A percentile compares a stretch with the other conserved stretches of the same genome.
These are phyloP conservation scores for Penicilliopsis zonata DNA, from an alignment of 495 filamentous ascomycete species.

Conservation along the genomic window DNA sequence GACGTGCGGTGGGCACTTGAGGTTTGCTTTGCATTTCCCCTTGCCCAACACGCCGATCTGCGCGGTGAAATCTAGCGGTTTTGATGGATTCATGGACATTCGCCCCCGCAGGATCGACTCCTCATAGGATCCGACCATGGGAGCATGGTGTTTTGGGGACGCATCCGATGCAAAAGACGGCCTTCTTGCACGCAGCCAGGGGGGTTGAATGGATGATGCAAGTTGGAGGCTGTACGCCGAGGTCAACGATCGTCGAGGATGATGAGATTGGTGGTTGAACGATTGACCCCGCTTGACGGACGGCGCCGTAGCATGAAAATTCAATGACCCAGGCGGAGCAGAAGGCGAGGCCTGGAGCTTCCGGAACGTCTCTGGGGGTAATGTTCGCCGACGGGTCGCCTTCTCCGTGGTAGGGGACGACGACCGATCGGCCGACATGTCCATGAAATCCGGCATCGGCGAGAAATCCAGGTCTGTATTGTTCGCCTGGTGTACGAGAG, in stretches of 20 bases:
- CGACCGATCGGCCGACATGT: conserved; percentile 16
- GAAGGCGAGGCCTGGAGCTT: conserved; percentile 26
- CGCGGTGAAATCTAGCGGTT: conserved; percentile 84
- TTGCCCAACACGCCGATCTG: conserved; percentile 91
- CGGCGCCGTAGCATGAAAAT: conserved; percentile 10
- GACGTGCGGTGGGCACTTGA: conserved; percentile 84
- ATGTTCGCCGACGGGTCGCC: conserved; percentile 44
- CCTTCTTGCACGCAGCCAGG: conserved; percentile 45
- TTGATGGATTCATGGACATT: conserved; percentile 95
- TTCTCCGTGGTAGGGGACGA: conserved; percentile 34
- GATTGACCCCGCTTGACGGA: conserved; percentile 34
- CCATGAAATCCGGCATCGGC: conserved; percentile 18
- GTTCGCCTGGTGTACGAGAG: conserved; percentile 79
- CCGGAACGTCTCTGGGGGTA: conserved; percentile 44
- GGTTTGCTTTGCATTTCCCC: conserved; percentile 75
- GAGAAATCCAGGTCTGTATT: conserved; percentile 72
- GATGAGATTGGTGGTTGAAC: conserved; percentile 54
- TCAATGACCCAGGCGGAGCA: conserved; percentile 6
- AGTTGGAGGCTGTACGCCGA: conserved; percentile 46
- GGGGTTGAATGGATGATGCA: conserved; percentile 48
- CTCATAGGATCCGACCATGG: conserved; percentile 96
- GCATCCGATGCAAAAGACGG: conserved; percentile 65
- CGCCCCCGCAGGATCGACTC: conserved; percentile 89
- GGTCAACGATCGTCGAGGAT: conserved; percentile 62
- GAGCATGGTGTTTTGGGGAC: conserved; percentile 72